These are phyloP conservation scores for Trichoderma gracile DNA, from an alignment of 2,329 filamentous ascomycete species.

Conservation along the genomic window DNA sequence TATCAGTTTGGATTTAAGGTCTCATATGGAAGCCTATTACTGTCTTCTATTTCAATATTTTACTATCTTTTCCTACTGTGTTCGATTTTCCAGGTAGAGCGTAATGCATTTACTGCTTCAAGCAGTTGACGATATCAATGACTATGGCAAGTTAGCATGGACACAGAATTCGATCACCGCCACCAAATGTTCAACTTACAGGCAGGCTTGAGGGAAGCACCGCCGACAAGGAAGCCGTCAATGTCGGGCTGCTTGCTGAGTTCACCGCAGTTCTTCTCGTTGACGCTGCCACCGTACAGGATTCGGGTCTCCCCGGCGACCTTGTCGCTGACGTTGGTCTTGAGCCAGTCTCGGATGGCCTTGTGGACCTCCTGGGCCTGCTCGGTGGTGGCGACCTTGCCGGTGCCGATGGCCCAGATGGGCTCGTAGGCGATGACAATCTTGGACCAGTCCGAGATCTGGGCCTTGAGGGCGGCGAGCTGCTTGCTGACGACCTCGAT, in stretches of 20 bases:
- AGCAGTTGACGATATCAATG: slow-evolving; percentile 61
- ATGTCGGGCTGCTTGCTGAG: slow-evolving; percentile 91
- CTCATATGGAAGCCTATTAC: neutral
- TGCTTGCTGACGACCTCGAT: slow-evolving; percentile 83
- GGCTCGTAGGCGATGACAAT: slow-evolving; percentile 98
- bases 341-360: slow-evolving; percentile 87
- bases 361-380: slow-evolving; percentile 94
- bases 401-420: slow-evolving; percentile 94
- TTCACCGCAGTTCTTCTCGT: slow-evolving; percentile 96
- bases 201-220: slow-evolving; percentile 94
- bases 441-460: slow-evolving; percentile 85
- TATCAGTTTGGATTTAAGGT: slow-evolving; percentile 1
- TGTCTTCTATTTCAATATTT: neutral
- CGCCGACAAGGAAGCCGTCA: slow-evolving; percentile 96
- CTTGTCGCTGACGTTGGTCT: slow-evolving; percentile 66
- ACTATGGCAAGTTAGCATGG: slow-evolving; percentile 40
- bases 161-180: neutral
- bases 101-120: slow-evolving; percentile 45
- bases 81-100: neutral
- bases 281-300: slow-evolving; percentile 95
- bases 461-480: slow-evolving; percentile 75
- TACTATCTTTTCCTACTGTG: neutral
- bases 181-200: slow-evolving; percentile 57
- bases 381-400: slow-evolving; percentile 84
- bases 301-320: slow-evolving; percentile 86